Base-by-base conservation (phyloP, 2,329 filamentous ascomycete species). In the Neonectria punicea region DNA sequence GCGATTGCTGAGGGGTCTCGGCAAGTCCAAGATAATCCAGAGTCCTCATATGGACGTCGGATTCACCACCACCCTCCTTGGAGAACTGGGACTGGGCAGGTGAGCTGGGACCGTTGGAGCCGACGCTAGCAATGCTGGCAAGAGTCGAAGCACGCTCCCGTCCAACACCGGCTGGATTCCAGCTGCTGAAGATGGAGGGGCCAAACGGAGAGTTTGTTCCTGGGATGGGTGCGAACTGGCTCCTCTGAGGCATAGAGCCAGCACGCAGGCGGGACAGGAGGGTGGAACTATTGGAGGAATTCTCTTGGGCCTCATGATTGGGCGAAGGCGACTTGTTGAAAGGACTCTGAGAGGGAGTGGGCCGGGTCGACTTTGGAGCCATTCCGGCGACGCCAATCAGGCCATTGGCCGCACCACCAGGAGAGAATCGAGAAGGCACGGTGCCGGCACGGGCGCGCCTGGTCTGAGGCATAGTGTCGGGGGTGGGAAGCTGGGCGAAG, bases 11-110 rank as follows among this genome's bases (percentile, higher is more conserved):
- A 20, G 96, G 95, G 16, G 94, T 97, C 79, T 98, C 96, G 34
- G 94, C 95, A 54, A 99, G 87, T 53, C 96, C 96, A 65, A 99
- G 88, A 76, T 99, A 99, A 79, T 99, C 96, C 72, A 99, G 83
- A 2, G 96, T 99, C 75, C 93, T 92, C 88, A 91, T 90, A 75
- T 90, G 88, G 71, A 97, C 93, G 77, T 98, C 94, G 32, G 90
- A 93, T 75, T 98, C 95, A 18, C 89, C 91, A 50, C 91, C 87
- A 32, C 93, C 94, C 74, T 97, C 94, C 70, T 91, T 89, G 11
- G 93, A 97, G 76, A 95, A 95, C 1, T 92, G 90, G 8, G 93
- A 97, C 74, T 94, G 92, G 14, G 92, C 89, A 1, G 95, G 95
- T 14, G 95, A 98, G 68, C 91, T 92, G 2, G 93, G 93, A 2